Conservation (phyloP, 148 eudicot genomes). For the Amaranthus cruentus region DNA sequence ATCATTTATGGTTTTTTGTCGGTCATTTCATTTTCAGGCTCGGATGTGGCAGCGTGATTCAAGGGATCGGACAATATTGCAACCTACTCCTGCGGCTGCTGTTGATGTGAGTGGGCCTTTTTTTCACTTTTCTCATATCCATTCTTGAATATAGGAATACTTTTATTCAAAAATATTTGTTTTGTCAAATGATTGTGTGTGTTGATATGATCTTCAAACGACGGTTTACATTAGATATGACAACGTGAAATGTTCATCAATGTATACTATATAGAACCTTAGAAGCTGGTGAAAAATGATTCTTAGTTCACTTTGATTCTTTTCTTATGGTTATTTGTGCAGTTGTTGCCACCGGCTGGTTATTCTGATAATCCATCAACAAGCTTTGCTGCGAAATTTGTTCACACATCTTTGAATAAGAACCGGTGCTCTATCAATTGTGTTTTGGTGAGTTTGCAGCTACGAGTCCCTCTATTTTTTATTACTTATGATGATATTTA, state of each 20-base stretch:
- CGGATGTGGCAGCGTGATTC: slow-evolving; percentile 92
- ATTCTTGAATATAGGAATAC: neutral
- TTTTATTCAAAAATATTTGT: neutral
- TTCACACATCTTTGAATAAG: slow-evolving; percentile 91
- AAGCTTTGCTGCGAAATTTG: slow-evolving; percentile 91
- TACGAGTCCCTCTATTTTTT: too few species aligned
- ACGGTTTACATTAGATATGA: neutral
- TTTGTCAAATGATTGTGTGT: neutral
- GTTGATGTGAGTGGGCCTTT: slow-evolving; percentile 64
- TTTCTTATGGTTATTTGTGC: slow-evolving; percentile 33
- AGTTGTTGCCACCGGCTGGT: slow-evolving; percentile 90
- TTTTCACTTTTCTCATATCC: neutral
- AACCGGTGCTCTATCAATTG: slow-evolving; percentile 91
- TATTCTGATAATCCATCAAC: slow-evolving; percentile 94
- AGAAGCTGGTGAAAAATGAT: neutral
- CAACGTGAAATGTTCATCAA: neutral
- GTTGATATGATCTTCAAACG: neutral
- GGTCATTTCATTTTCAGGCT: slow-evolving; percentile 33
- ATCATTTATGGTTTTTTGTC: neutral
- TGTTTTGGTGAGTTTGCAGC: slow-evolving; percentile 65
- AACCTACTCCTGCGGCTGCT: slow-evolving; percentile 89
- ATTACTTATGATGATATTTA: neutral
- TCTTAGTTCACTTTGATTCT: slow-evolving; percentile 6
- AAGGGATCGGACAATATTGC: slow-evolving; percentile 73
- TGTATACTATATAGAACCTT: neutral